Base-by-base conservation (phyloP, 805 yeast species). In the Saturnispora sanitii region DNA sequence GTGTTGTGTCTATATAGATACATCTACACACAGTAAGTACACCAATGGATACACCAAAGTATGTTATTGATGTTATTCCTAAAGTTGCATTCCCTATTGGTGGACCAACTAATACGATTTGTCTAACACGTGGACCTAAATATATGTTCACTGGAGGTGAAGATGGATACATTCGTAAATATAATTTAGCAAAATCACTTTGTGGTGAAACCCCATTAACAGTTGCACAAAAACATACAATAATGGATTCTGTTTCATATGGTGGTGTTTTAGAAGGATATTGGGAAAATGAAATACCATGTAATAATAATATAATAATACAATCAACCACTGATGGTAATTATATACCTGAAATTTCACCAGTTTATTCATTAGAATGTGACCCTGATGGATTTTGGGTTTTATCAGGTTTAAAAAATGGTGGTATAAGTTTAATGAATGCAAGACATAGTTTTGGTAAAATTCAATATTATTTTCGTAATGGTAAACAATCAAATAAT, bases 241-340 rank as follows among this genome's bases (percentile, higher is more conserved):
- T 87, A 37, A 86, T 86, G 19, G 98, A 92, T 56, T 74, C 92
- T 1, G 75, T 92, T 25, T 72, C 82, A 7, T 80, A 82, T 53
- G 92, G 87, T 0, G 98, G 97, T 6, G 79, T 85, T 4, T 62
- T 88, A 4, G 56, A 71, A 13, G 80, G 92, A 0, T 90, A 86
- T 63, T 92, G 96, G 96, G 97, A 90, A 55, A 92, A 92, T 59
- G 97, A 92, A 62, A 84, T 87, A 52, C 96, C 97, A 0, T 33
- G n/a, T n/a, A n/a, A n/a, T n/a, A n/a, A n/a, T n/a, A n/a, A 37
- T 23, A 8, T 16, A 9, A 27, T 30, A 11, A 1, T n/a, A 7
- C 25, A 15, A 16, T 12, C 26, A 3, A 19, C 31, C 5, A 12
- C 42, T 7, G 21, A 13, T 12, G 51, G 55, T 8, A 40, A 45